Percentiles rank a stretch among this genome's conserved stretches.
phyloP scores from a whole-genome alignment of 257 asterid genomes.

The Henckelia pumila region DNA sequence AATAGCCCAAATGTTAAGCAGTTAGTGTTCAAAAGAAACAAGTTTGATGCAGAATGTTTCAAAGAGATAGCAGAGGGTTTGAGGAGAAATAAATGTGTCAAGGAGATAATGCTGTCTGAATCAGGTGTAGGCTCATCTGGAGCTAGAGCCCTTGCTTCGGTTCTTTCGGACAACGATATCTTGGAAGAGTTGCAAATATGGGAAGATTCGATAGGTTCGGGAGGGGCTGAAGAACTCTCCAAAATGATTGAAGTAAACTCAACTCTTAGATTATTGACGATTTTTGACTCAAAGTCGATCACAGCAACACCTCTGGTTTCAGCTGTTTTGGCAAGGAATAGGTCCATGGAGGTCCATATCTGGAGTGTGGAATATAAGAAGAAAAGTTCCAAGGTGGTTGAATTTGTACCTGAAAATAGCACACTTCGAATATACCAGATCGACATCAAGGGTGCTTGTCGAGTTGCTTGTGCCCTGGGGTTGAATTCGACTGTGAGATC shows the following conservation, averaged over 20 bases:
- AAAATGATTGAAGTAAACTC: constrained; percentile 92
- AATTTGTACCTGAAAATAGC: constrained; percentile 52
- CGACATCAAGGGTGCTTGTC: constrained; percentile 49
- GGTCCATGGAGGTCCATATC: constrained; percentile 66
- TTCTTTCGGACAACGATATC: constrained; percentile 47
- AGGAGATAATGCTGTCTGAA: constrained; percentile 51
- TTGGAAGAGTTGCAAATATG: constrained; percentile 70
- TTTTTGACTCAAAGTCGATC: constrained; percentile 49
- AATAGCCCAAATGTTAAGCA: constrained; percentile 37
- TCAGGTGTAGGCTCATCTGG: constrained; percentile 70
- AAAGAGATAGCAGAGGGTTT: constrained; percentile 47
- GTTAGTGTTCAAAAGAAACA: constrained; percentile 53
- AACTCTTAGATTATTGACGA: constrained; percentile 46
- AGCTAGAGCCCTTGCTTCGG: constrained; percentile 52
- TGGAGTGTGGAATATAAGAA: constrained; percentile 48
- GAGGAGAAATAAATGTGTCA: constrained; percentile 40
- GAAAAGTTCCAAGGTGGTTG: constrained; percentile 48
- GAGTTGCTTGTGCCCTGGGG: constrained; percentile 69
- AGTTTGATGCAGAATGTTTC: constrained; percentile 42
- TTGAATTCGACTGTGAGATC: constrained; percentile 62
- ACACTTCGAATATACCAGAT: constrained; percentile 53
- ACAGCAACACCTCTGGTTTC: constrained; percentile 69
- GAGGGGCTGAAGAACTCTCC: constrained; percentile 77
- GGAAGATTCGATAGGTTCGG: constrained; percentile 78
- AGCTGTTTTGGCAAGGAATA: constrained; percentile 75